These are phyloP conservation scores for Dictyostelium citrinum DNA, from an alignment of 78 protist genomes.

Conservation along the genomic window DNA sequence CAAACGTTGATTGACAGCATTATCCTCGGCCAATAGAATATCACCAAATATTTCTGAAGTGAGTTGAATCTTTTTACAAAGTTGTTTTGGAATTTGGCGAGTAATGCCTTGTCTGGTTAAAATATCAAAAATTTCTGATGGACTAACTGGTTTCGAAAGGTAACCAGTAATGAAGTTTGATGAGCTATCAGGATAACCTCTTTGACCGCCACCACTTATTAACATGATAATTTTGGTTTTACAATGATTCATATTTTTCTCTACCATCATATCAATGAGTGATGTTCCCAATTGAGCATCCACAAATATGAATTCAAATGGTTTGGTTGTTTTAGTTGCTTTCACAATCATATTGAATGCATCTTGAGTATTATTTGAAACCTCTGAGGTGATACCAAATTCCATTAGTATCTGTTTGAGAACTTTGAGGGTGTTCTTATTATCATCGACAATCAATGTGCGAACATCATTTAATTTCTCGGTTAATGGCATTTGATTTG, in stretches of 20 bases:
- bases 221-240: slow-evolving; percentile 41
- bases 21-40: slow-evolving; percentile 81
- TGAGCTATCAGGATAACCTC: slow-evolving; percentile 48
- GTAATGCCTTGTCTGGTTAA: not conserved
- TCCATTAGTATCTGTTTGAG: slow-evolving; percentile 14
- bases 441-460: slow-evolving; percentile 75
- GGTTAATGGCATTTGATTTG: not conserved
- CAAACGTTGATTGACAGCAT: slow-evolving; percentile 77
- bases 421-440: slow-evolving; percentile 27
- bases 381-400: slow-evolving; percentile 54
- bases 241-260: not conserved
- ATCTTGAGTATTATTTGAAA: slow-evolving; percentile 15
- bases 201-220: slow-evolving; percentile 69
- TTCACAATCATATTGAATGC: slow-evolving; percentile 17
- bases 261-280: slow-evolving; percentile 17
- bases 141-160: slow-evolving; percentile 48
- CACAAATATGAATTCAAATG: slow-evolving; percentile 57
- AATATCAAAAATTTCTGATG: slow-evolving; percentile 43
- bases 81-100: not conserved
- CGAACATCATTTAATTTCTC: slow-evolving; percentile 16
- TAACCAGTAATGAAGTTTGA: slow-evolving; percentile 32
- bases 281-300: slow-evolving; percentile 67
- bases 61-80: not conserved
- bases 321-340: not conserved
- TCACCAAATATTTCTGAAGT: slow-evolving; percentile 1